Conservation (phyloP, 2,329 filamentous ascomycete species). For the Xylogone sp. region DNA sequence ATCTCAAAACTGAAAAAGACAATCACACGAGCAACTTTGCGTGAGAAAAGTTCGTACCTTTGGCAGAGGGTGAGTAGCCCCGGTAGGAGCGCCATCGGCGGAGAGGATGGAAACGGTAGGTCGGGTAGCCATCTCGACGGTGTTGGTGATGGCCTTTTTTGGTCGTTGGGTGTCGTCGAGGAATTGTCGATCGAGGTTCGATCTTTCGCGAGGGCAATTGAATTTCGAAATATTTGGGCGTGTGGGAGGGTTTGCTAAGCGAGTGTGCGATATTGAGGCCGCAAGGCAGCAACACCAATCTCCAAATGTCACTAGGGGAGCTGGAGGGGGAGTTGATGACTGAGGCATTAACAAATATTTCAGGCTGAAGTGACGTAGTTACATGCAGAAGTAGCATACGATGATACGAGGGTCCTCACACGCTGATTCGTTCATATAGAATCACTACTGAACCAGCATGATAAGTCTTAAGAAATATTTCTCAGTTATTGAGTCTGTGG, state of each 20-base stretch:
- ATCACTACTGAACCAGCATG: too few relatives aligned
- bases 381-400: too few relatives aligned
- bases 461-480: not conserved
- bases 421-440: too few relatives aligned
- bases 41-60: slow-evolving; percentile 38
- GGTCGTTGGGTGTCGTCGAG: slow-evolving; percentile 10
- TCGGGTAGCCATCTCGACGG: slow-evolving; percentile 74
- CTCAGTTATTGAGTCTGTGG: not conserved
- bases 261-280: not conserved
- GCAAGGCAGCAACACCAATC: not conserved
- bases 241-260: slow-evolving; percentile 2
- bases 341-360: too few relatives aligned
- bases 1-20: not conserved
- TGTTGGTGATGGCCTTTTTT: slow-evolving; percentile 23
- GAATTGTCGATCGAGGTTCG: slow-evolving; percentile 14
- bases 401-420: too few relatives aligned
- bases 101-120: slow-evolving; percentile 97
- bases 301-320: too few relatives aligned
- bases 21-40: not conserved
- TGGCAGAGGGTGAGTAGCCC: slow-evolving; percentile 86
- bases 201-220: not conserved
- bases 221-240: slow-evolving; percentile 2
- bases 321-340: too few relatives aligned
- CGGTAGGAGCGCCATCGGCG: slow-evolving; percentile 90
- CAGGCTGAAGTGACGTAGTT: too few relatives aligned